Conservation (phyloP, 2,329 filamentous ascomycete species). For the Beauveria pseudobassiana region DNA sequence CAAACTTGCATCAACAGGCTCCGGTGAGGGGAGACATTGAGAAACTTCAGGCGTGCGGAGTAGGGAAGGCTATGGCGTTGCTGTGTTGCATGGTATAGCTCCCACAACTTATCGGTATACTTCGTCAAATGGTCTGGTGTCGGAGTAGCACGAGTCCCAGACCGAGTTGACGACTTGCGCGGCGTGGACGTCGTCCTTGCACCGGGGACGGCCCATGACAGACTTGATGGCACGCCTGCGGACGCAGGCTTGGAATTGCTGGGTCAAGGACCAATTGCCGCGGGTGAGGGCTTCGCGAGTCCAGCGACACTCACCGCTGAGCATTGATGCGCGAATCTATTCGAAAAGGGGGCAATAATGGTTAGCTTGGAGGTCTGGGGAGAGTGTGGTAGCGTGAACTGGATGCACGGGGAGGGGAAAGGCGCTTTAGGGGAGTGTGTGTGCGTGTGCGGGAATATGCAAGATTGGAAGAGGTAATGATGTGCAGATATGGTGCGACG, state of each 20-base stretch:
- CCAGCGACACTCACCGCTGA: constrained; percentile 93
- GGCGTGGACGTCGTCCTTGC: constrained; percentile 81
- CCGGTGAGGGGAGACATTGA: background rate
- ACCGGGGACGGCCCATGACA: constrained; percentile 68
- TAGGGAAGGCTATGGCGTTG: background rate
- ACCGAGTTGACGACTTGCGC: constrained; percentile 88
- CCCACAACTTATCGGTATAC: constrained; percentile 62
- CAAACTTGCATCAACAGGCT: constrained; percentile 2
- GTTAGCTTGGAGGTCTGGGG: background rate
- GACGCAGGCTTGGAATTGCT: constrained; percentile 92
- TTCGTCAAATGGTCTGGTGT: constrained; percentile 94
- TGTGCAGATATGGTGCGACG: background rate
- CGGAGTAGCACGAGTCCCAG: constrained; percentile 95
- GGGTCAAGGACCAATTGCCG: constrained; percentile 80
- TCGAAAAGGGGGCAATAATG: constrained; percentile 13
- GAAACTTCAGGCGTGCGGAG: background rate
- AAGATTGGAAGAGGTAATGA: constrained; percentile 2
- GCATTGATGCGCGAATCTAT: constrained; percentile 83
- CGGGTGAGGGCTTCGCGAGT: constrained; percentile 75
- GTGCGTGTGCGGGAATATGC: constrained; percentile 1
- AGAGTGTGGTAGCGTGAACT: background rate
- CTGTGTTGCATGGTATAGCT: background rate
- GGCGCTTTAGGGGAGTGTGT: background rate
- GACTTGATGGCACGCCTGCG: constrained; percentile 71
- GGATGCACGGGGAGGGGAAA: background rate